phyloP scores from a whole-genome alignment of 768 basidiomycete genomes.

The Gymnopilus dilepis region DNA sequence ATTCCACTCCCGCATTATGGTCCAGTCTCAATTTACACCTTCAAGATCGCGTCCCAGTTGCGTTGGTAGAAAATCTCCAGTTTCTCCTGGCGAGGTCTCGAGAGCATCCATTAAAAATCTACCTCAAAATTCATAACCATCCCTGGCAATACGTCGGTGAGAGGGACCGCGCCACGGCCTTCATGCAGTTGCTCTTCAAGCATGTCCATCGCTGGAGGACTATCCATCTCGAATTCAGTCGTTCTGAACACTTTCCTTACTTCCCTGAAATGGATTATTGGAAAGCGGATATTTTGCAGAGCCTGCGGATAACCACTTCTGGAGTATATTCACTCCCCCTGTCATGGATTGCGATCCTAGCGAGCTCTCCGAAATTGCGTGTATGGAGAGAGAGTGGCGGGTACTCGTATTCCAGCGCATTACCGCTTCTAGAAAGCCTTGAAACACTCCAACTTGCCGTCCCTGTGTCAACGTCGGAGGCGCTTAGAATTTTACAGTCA shows the following conservation, averaged over 20 bases:
- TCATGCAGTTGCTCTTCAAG: not conserved
- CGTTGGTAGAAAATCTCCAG: not conserved
- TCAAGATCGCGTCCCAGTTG: not conserved
- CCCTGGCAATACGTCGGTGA: not conserved
- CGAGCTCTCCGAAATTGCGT: not conserved
- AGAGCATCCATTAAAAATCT: not conserved
- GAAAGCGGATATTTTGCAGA: not conserved
- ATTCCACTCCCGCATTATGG: not conserved
- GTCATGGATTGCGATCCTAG: not conserved
- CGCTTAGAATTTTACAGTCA: not conserved
- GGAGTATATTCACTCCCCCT: not conserved
- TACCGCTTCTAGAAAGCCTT: not conserved
- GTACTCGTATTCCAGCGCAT: not conserved
- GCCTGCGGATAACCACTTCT: not conserved
- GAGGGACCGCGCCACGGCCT: not conserved
- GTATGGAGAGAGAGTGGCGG: not conserved
- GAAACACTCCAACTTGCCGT: not conserved
- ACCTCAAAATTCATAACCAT: not conserved
- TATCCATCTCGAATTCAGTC: not conserved
- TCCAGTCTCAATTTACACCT: not conserved
- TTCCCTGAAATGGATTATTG: not conserved
- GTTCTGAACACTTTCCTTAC: not conserved
- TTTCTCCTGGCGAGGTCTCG: not conserved
- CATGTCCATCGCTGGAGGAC: not conserved
- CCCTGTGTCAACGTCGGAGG: not conserved